A percentile compares a stretch with the other conserved stretches of the same genome.
Conservation (phyloP, 2,329 filamentous ascomycete species). For the Helotiales sp. region DNA sequence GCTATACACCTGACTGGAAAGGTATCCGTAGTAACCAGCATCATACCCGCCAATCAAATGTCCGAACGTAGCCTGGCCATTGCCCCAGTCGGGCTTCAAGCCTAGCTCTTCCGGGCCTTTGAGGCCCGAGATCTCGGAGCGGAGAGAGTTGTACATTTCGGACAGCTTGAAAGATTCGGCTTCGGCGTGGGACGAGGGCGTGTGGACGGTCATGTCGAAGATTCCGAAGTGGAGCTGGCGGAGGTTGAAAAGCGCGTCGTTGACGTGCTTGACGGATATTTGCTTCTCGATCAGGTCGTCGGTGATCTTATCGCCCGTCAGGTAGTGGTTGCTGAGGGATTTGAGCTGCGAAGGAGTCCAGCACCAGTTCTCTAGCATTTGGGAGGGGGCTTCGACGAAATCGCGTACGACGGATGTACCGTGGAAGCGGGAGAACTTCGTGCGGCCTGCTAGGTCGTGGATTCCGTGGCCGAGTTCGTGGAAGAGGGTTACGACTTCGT, state of each 20-base stretch:
- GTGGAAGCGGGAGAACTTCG: constrained; percentile 68
- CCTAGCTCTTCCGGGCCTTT: constrained; percentile 74
- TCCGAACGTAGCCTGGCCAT: constrained; percentile 80
- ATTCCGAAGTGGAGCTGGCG: constrained; percentile 81
- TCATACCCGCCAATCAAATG: constrained; percentile 86
- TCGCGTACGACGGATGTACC: constrained; percentile 69
- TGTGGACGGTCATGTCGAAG: constrained; percentile 83
- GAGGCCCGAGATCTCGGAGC: constrained; percentile 72
- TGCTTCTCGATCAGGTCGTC: constrained; percentile 76
- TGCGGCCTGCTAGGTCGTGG: constrained; percentile 68
- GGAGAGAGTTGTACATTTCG: constrained; percentile 72
- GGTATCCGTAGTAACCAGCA: constrained; percentile 80
- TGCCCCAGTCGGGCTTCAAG: constrained; percentile 63
- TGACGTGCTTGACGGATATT: constrained; percentile 79
- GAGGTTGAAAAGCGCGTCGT: constrained; percentile 78
- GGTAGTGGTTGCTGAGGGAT: constrained; percentile 74
- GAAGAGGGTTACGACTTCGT: constrained; percentile 83
- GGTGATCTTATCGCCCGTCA: constrained; percentile 71
- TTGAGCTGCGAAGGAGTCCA: constrained; percentile 70
- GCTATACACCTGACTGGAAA: constrained; percentile 79
- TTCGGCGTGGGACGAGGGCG: constrained; percentile 70
- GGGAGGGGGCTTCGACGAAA: constrained; percentile 73
- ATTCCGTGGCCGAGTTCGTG: constrained; percentile 77
- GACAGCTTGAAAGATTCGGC: constrained; percentile 68
- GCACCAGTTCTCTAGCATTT: constrained; percentile 80